Percentiles rank a stretch among this genome's conserved stretches.
Conservation (phyloP, 2,329 filamentous ascomycete species). For the Fusarium robinianum region DNA sequence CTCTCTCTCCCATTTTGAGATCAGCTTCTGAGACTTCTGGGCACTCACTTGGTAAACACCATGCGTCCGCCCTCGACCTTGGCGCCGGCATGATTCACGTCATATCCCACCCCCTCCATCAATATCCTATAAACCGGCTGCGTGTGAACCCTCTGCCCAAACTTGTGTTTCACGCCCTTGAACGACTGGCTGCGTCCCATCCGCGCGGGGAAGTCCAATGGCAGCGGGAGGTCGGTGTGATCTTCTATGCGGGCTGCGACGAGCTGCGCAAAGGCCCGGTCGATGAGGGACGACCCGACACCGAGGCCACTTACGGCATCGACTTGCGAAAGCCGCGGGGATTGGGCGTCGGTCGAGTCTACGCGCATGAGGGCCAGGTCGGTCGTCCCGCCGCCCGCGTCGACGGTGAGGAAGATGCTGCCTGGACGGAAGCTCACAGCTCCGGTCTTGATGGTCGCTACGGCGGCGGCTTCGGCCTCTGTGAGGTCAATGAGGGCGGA, state of each 20-base stretch:
- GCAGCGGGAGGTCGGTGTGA: slow-evolving; percentile 45
- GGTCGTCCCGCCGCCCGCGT: slow-evolving; percentile 53
- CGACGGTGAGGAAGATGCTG: slow-evolving; percentile 50
- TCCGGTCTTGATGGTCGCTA: slow-evolving; percentile 51
- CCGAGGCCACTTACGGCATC: slow-evolving; percentile 50
- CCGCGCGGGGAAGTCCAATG: slow-evolving; percentile 42
- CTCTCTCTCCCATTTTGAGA: background rate
- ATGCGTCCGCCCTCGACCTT: slow-evolving; percentile 48
- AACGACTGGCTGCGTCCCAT: slow-evolving; percentile 47
- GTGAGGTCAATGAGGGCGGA: slow-evolving; percentile 50
- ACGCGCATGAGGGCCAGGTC: slow-evolving; percentile 52
- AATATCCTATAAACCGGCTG: slow-evolving; percentile 47
- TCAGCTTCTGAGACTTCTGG: background rate
- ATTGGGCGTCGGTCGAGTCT: slow-evolving; percentile 34
- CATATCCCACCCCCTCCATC: slow-evolving; percentile 49
- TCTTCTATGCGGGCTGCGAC: slow-evolving; percentile 44
- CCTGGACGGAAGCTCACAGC: slow-evolving; percentile 44
- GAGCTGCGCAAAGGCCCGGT: slow-evolving; percentile 47
- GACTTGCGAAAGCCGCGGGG: slow-evolving; percentile 42
- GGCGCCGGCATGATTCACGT: slow-evolving; percentile 44
- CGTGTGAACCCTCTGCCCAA: slow-evolving; percentile 50
- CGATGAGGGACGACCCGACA: slow-evolving; percentile 52
- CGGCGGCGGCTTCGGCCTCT: slow-evolving; percentile 54
- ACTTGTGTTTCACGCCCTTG: slow-evolving; percentile 46
- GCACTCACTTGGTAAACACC: slow-evolving; percentile 45